Evolutionary conservation across 208 protist species (phyloP).

Genomic region (Crithidia expoeki): DNA sequence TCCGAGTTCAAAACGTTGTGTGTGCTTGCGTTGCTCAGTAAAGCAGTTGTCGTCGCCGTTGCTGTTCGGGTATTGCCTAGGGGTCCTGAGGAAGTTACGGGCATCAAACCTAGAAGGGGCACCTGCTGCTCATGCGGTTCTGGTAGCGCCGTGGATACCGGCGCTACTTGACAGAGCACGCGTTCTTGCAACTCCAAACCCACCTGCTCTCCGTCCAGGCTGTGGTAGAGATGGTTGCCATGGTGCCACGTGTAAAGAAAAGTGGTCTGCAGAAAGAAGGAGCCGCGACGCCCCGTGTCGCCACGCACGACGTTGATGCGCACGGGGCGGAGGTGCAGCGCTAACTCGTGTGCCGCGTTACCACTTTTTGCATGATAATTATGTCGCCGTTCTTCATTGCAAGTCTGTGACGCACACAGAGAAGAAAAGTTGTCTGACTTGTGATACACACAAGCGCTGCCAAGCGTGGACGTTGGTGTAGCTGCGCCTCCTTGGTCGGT

Average conservation of each 20-base stretch:
- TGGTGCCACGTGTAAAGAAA: constrained; percentile 34
- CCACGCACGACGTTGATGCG: constrained; percentile 33
- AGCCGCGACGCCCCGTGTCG: constrained; percentile 26
- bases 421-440: not conserved
- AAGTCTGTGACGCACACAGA: not conserved
- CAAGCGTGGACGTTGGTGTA: not conserved
- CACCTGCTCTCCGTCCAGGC: constrained; percentile 17
- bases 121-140: no score
- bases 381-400: not conserved
- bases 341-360: constrained; percentile 15
- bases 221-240: constrained; percentile 22
- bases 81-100: no score
- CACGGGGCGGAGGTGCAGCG: constrained; percentile 27
- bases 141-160: no score
- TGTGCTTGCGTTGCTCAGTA: no score
- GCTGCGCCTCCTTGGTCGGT: not conserved
- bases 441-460: not conserved
- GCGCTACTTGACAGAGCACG: constrained; percentile 21
- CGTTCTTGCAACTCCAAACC: constrained; percentile 34
- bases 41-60: no score
- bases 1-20: not conserved
- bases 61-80: no score
- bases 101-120: no score
- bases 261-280: constrained; percentile 21
- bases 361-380: not conserved